A percentile compares a stretch with the other conserved stretches of the same genome.
phyloP scores from a whole-genome alignment of 148 eudicot genomes.

The Pouteria glomerata region DNA sequence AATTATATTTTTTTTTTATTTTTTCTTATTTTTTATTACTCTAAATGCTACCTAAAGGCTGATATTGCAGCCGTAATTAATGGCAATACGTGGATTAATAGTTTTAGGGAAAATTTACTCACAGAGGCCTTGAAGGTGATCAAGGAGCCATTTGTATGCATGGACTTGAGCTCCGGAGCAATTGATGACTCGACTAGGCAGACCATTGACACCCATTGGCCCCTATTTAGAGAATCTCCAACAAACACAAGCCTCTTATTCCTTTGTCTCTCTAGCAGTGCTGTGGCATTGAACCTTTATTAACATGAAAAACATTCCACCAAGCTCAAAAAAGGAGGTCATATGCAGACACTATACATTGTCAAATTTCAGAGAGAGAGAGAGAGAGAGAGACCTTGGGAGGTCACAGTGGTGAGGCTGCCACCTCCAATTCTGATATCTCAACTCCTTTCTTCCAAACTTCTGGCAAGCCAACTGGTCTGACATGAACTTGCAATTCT shows the following conservation, averaged over 20 bases:
- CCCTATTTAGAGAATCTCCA: constrained; percentile 27
- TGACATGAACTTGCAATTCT: constrained; percentile 40
- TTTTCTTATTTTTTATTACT: no score
- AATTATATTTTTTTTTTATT: no score
- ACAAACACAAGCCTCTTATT: constrained; percentile 18
- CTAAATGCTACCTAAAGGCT: no score
- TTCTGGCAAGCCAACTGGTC: constrained; percentile 52
- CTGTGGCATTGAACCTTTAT: constrained; percentile 21
- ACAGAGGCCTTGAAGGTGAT: constrained; percentile 3
- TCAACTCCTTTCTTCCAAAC: constrained; percentile 56
- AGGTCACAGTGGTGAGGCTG: constrained; percentile 65
- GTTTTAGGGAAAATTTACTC: no score
- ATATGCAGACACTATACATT: no score
- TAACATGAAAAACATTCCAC: neutral
- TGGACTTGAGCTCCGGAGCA: neutral
- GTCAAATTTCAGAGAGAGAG: neutral
- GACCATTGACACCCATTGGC: constrained; percentile 23
- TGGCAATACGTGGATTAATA: no score
- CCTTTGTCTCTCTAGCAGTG: constrained; percentile 18
- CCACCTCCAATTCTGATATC: constrained; percentile 72
- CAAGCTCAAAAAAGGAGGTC: no score
- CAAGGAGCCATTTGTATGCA: neutral
- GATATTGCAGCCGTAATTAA: no score
- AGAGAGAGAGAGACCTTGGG: constrained; percentile 34
- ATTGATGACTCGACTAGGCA: constrained; percentile 9